Base-by-base conservation (phyloP, 2,329 filamentous ascomycete species). In the Apiospora marii region DNA sequence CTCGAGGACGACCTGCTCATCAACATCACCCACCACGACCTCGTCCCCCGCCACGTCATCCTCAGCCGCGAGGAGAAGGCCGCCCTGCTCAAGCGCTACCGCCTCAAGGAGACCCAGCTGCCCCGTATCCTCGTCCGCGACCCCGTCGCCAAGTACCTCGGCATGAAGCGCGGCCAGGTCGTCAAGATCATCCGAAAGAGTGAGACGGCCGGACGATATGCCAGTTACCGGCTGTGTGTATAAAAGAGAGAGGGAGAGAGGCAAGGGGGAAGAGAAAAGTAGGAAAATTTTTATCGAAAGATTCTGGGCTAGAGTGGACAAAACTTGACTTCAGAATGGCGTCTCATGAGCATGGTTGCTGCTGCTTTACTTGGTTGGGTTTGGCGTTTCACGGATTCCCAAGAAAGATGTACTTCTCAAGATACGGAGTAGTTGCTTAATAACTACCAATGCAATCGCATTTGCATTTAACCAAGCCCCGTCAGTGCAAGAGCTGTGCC, bases 141-240 rank as follows among this genome's bases (percentile, higher is more conserved):
- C 82, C 96, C 96, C 3, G 95, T 99, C 70, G 94, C 96, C 37
- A 92, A 93, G 79, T 99, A 98, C 83, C 86, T 98, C 71, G 96
- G 96, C 16, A 86, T 99, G 81, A 93, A 93, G 86, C 90, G 95
- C 81, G 95, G 95, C 4, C 94, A 98, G 84, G 95, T 99, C 3
- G 96, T 99, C 79, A 99, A 99, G 90, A 99, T 99, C 79, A 98
- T 99, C 79, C 89, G 96, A 76, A 95, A 93, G 83, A 95, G 92
- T 80, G 96, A 98, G 87, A 99, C 96, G 72, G 96, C 96, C 19
- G 96, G 96, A 74, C 89, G 96, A 70, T 99, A 99, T 84, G 96
- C 96, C 68, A 98, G 94, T 89, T 99, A 99, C 84, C 88, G 96
- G 78, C 80, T 92, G 71, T 92, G 90, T 76, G 90, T 92, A 77